phyloP scores from a whole-genome alignment of 192 early-diverging fungal species.

The Podila verticillata region DNA sequence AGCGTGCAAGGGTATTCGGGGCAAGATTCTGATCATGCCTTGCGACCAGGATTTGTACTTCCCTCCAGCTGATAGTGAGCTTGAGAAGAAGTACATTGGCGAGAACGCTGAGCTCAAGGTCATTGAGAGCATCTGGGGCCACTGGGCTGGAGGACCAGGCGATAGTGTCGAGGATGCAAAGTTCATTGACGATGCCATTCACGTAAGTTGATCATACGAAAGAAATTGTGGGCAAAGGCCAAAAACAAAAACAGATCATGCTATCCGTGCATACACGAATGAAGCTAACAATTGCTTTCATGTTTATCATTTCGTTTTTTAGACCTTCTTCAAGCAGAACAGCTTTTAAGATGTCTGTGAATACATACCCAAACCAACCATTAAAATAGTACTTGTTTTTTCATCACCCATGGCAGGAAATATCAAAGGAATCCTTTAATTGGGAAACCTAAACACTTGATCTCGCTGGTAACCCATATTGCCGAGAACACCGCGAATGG shows the following conservation, averaged over 20 bases:
- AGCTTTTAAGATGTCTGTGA: not conserved
- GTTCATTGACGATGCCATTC: conserved; percentile 30
- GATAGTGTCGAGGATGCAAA: conserved; percentile 21
- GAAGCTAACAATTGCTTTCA: too few species aligned
- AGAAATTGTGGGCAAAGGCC: too few species aligned
- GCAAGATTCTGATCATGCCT: conserved; percentile 28
- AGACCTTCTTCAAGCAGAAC: conserved; percentile 23
- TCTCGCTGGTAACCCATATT: conserved; percentile 60
- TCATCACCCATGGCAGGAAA: too few species aligned
- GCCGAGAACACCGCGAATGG: conserved; percentile 61
- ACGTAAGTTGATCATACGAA: conserved; percentile 8
- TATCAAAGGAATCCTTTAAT: conserved; percentile 8
- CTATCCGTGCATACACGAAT: not conserved
- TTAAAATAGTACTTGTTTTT: too few species aligned
- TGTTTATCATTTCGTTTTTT: not conserved
- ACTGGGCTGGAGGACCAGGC: conserved; percentile 35
- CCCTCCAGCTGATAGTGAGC: conserved; percentile 32
- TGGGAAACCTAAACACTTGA: conserved; percentile 71
- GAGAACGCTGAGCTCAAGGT: conserved; percentile 27
- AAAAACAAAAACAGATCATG: too few species aligned
- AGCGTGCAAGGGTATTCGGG: not conserved
- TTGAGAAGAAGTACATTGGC: conserved; percentile 33
- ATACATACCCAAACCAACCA: too few species aligned
- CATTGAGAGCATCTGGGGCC: conserved; percentile 39
- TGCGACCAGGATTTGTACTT: conserved; percentile 20